Evolutionary conservation across 1,284 basidiomycete species (phyloP), one percentile per base, ranked within the genome.

Genomic region (Sphaerobolus stellatus): DNA sequence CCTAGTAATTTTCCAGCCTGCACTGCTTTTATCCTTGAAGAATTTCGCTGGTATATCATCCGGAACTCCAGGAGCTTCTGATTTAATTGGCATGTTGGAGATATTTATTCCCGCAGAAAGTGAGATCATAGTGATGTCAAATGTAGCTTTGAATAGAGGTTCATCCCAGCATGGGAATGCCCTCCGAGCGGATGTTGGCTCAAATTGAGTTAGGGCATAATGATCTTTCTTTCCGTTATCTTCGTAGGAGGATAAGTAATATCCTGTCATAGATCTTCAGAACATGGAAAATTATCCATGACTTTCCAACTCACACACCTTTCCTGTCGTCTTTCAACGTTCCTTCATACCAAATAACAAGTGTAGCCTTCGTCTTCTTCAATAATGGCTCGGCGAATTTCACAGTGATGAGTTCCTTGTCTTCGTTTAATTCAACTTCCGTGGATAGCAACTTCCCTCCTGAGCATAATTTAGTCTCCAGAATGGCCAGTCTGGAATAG

Each of bases 121-220:
- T 30, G 93, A 93, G 61, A 99, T 83, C 78, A 98, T 79, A 14
- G 88, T 88, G 62, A 98, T 76, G 55, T 78, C 67, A 70, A 90
- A 97, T 2, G 87, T 94, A 5, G 94, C 90, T 71, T 98, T 98
- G 65, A 97, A 79, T 22, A 85, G 79, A 24, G 96, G 96, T 69
- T 98, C 94, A 68, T 98, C 96, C 91, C 92, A 98, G 70, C 83
- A 88, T 27, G 92, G 92, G 71, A 93, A 91, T 9, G 88, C 86
- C 50, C 83, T 78, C 56, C 94, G 79, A 4, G 94, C 94, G 56
- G 87, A 84, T 25, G 93, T 97, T 18, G 95, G 87, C 85, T 98
- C 74, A 52, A 76, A 73, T 58, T 64, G 64, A 50, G 64, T 66
- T 5, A 67, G 58, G 57, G 59, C 68, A 59, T 67, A 66, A 51